Evolutionary conservation across 2,329 filamentous ascomycete genomes (phyloP), one percentile per base, ranked within the genome.

Genomic region (Scleromitrula shiraiana): DNA sequence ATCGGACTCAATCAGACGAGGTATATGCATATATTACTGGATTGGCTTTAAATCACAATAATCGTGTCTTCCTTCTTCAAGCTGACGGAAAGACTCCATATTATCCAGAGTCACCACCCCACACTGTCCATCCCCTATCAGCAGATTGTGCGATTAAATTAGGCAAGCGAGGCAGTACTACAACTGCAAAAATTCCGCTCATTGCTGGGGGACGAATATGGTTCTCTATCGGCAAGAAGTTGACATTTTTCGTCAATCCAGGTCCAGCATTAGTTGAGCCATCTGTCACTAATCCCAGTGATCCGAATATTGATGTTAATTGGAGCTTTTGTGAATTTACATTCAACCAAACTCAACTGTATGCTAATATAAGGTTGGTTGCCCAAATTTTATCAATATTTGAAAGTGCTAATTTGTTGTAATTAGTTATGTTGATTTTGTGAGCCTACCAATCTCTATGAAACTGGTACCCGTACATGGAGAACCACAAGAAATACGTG

Each of bases 1-100:
- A 89, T 67, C 76, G 77, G 56, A 84, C 82, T 2, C 67, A 67
- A 24, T 81, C 82, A 1, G 66, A 69, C 44, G 74, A 66, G 27
- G 75, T 80, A 36, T 88, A 78, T 58, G 84, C 80, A 17, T 84
- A 86, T 63, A 75, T 93, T 59, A 89, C 82, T 1, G 85, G 85
- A 17, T 70, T 72, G 15, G 78, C 80, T 26, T 61, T 82, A 37
- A 73, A 80, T 61, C 75, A 76, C 15, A 72, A 75, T 61, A 77
- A 78, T 57, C 71, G 71, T 12, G 70, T 82, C 17, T 74, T 82
- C 51, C 69, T 89, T 36, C 70, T 89, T 22, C 69, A 76, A 56
- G 68, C 81, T 12, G 83, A 89, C 59, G 85, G 85, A 39, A 67
- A 68, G 46, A 83, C 79, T 5, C 66, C 77, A 4, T 84, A 85